A percentile compares a stretch with the other conserved stretches of the same genome.
Evolutionary conservation across 2,329 filamentous ascomycete genomes (phyloP).

Genomic region (Fusarium phyllophilum): DNA sequence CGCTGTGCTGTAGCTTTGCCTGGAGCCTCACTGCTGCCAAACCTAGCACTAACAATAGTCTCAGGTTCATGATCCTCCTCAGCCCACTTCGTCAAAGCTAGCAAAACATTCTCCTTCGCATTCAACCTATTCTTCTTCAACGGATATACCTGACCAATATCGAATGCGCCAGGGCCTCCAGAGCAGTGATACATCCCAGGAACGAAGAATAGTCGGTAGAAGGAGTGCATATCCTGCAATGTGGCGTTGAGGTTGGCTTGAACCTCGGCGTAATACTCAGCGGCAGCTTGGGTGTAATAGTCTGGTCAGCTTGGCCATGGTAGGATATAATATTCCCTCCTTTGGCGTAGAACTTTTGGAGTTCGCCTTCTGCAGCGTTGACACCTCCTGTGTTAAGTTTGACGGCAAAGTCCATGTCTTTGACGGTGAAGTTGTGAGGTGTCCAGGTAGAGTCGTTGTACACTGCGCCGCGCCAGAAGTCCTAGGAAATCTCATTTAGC

Average conservation of each 20-base stretch:
- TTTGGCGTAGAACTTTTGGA: not conserved
- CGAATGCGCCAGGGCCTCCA: not conserved
- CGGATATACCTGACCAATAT: slow-evolving; percentile 5
- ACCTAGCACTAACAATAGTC: not conserved
- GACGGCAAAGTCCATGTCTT: slow-evolving; percentile 15
- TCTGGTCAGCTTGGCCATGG: slow-evolving; percentile 8
- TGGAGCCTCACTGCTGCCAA: not conserved
- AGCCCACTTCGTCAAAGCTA: slow-evolving; percentile 6
- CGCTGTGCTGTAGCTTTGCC: not conserved
- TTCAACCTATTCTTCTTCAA: not conserved
- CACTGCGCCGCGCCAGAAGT: slow-evolving; percentile 11
- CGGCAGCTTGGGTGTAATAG: not conserved
- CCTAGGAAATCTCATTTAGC: not conserved
- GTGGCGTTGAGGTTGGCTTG: slow-evolving; percentile 3
- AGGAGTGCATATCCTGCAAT: not conserved
- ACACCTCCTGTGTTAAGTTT: slow-evolving; percentile 1
- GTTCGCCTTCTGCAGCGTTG: not conserved
- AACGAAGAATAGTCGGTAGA: slow-evolving; percentile 5
- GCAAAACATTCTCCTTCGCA: not conserved
- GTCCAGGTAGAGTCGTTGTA: slow-evolving; percentile 12
- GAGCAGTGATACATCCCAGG: slow-evolving; percentile 15
- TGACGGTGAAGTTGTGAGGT: not conserved
- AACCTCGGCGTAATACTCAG: slow-evolving; percentile 5
- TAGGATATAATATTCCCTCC: slow-evolving; percentile 11
- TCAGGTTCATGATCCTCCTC: not conserved